Evolutionary conservation across 306 rosid species (phyloP), one percentile per base, ranked within the genome.

Genomic region (Begonia peltatifolia): DNA sequence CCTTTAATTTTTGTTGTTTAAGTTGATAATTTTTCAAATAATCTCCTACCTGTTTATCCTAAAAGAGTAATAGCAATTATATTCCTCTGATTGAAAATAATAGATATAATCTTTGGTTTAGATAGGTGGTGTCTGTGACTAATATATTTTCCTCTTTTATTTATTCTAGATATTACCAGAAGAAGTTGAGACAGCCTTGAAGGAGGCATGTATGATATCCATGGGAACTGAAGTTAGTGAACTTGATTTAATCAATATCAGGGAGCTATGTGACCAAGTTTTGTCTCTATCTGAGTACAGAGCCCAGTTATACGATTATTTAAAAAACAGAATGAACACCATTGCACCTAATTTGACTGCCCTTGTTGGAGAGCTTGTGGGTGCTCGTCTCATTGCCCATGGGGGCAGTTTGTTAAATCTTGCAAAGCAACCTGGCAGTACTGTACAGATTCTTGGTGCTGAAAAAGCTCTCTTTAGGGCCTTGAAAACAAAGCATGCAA

Each of bases 141-240:
- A 14, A 43, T 47, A n/a, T 48, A 7, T 56, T 38, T 22, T 30
- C 8, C 9, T 47, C 9, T 14, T 16, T 12, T 11, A 38, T 61
- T 52, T 25, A 51, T 56, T 55, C 9, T 61, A 90, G 95, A 76
- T 83, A 66, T 64, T 85, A 78, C 48, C 83, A 0, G 94, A 90
- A 44, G 95, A 85, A 50, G 77, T 90, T 54, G 97, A 90, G 74
- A 14, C 68, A 20, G 77, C 80, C 51, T 48, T 90, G 73, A 90
- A 90, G 74, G 95, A 90, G 55, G 97, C 92, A 6, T 54, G 81
- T 55, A 61, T 85, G 75, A 85, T 90, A 60, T 90, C 95, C 11
- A 90, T 90, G 95, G 97, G 95, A 76, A 89, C 97, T 16, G 97
- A 89, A 80, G 71, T 89, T 58, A 90, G 90, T 59, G 97, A 89